These are phyloP conservation scores for Skeletonema marinoi DNA, from an alignment of 108 stramenopile species.

Conservation along the genomic window DNA sequence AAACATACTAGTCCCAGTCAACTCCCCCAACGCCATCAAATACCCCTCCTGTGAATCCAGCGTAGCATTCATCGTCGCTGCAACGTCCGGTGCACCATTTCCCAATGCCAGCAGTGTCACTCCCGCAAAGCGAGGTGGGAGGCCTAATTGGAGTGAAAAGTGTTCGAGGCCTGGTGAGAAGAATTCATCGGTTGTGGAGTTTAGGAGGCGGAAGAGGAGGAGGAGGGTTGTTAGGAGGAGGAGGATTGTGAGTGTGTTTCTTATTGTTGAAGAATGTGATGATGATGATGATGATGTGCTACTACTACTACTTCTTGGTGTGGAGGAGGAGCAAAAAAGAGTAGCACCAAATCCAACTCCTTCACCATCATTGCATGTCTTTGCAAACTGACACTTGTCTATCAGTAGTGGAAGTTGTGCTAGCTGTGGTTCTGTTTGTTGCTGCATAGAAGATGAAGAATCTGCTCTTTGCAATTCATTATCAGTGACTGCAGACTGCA, in stretches of 20 bases:
- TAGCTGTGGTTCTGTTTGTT: not conserved
- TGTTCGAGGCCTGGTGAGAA: slow-evolving; percentile 93
- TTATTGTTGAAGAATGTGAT: slow-evolving; percentile 32
- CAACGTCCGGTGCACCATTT: slow-evolving; percentile 98
- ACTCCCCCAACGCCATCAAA: slow-evolving; percentile 82
- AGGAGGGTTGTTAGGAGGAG: slow-evolving; percentile 27
- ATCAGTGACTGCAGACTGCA: too few relatives aligned
- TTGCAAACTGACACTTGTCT: slow-evolving; percentile 77
- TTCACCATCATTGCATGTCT: slow-evolving; percentile 73
- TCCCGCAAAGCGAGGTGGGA: slow-evolving; percentile 96
- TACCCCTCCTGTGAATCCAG: slow-evolving; percentile 77
- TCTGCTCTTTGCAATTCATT: too few relatives aligned
- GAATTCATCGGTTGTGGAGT: slow-evolving; percentile 95
- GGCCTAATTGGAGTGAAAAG: slow-evolving; percentile 81
- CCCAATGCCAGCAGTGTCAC: slow-evolving; percentile 97
- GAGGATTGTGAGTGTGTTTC: slow-evolving; percentile 40
- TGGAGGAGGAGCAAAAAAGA: slow-evolving; percentile 57
- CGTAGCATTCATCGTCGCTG: slow-evolving; percentile 90
- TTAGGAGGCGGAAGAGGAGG: slow-evolving; percentile 86
- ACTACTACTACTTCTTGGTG: not conserved
- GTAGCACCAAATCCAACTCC: slow-evolving; percentile 50
- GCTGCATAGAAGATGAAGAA: not conserved
- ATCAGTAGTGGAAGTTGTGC: not conserved
- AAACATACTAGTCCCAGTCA: slow-evolving; percentile 96
- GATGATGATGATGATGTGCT: slow-evolving; percentile 2